A percentile compares a stretch with the other conserved stretches of the same genome.
These are phyloP conservation scores for Aspergillus wentii DNA, from an alignment of 495 filamentous ascomycete genomes.

Conservation along the genomic window DNA sequence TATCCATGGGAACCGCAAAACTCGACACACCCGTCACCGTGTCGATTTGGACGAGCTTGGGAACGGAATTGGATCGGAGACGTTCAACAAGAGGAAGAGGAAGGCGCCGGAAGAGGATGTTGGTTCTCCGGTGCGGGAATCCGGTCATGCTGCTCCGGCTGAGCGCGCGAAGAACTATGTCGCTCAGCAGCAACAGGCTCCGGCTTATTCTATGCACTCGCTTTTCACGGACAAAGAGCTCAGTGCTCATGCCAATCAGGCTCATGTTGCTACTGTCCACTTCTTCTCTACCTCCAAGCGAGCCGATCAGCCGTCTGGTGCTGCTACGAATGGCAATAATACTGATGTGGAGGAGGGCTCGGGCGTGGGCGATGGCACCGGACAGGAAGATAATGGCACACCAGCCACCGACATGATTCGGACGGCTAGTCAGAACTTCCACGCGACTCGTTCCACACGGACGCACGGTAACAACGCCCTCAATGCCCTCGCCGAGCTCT, in stretches of 20 bases:
- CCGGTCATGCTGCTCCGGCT: conserved; percentile 43
- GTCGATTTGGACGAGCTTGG: conserved; percentile 75
- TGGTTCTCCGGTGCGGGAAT: conserved; percentile 61
- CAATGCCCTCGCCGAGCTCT: conserved; percentile 56
- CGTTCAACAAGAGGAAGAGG: conserved; percentile 71
- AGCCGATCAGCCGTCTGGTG: conserved; percentile 36
- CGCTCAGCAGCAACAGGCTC: conserved; percentile 35
- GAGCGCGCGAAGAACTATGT: conserved; percentile 38
- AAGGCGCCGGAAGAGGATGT: conserved; percentile 66
- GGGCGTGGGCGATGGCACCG: conserved; percentile 30
- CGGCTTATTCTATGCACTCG: conserved; percentile 76
- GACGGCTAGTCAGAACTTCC: conserved; percentile 57
- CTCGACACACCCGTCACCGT: conserved; percentile 74
- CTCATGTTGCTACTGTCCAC: conserved; percentile 61
- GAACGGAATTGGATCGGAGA: conserved; percentile 50
- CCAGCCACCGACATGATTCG: conserved; percentile 66
- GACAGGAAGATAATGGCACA: conserved; percentile 50
- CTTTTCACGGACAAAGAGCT: conserved; percentile 95
- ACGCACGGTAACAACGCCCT: conserved; percentile 52
- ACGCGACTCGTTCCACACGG: conserved; percentile 68
- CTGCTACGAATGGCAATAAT: conserved; percentile 39
- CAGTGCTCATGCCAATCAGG: conserved; percentile 64
- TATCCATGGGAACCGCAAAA: conserved; percentile 75
- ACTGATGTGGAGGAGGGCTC: conserved; percentile 42
- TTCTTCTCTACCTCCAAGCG: conserved; percentile 48